These are phyloP conservation scores for Phytophthora tubulina DNA, from an alignment of 352 stramenopile genomes.

Conservation along the genomic window DNA sequence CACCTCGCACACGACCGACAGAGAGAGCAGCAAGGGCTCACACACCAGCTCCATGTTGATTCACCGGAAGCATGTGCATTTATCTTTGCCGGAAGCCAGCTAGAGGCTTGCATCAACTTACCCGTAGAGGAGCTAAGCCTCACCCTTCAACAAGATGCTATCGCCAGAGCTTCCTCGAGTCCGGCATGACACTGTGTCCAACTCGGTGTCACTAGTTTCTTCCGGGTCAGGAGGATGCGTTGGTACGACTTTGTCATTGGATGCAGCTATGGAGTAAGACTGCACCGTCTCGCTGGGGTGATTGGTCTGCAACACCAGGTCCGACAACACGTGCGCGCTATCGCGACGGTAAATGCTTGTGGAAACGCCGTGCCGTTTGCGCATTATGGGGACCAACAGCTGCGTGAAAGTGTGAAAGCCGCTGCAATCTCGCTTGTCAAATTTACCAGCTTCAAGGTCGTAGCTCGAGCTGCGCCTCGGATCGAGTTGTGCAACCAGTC, in stretches of 20 bases:
- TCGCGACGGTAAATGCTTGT: conserved; percentile 70
- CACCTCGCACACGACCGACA: no score
- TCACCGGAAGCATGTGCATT: neutral
- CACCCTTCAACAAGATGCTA: conserved; percentile 56
- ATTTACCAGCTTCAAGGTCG: conserved; percentile 51
- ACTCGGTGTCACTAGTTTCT: conserved; percentile 25
- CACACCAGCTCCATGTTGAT: no score
- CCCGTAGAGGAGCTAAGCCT: conserved; percentile 62
- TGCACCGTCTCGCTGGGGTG: conserved; percentile 46
- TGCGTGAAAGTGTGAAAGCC: conserved; percentile 54
- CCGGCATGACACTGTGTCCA: conserved; percentile 20
- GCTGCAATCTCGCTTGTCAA: conserved; percentile 66
- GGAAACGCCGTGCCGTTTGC: conserved; percentile 67
- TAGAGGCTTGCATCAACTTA: conserved; percentile 30
- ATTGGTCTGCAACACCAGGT: conserved; percentile 65
- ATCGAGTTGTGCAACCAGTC: conserved; percentile 76
- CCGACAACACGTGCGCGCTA: conserved; percentile 66
- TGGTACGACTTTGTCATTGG: conserved; percentile 15
- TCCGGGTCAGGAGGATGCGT: conserved; percentile 19
- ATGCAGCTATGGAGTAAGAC: conserved; percentile 35
- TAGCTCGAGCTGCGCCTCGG: conserved; percentile 53
- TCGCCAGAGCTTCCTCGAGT: conserved; percentile 28
- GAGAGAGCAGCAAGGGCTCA: no score
- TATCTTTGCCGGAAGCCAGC: conserved; percentile 6
- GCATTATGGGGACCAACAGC: conserved; percentile 74